These are phyloP conservation scores for Rhizophagus prolifer DNA, from an alignment of 192 early-diverging fungal genomes.

Conservation along the genomic window DNA sequence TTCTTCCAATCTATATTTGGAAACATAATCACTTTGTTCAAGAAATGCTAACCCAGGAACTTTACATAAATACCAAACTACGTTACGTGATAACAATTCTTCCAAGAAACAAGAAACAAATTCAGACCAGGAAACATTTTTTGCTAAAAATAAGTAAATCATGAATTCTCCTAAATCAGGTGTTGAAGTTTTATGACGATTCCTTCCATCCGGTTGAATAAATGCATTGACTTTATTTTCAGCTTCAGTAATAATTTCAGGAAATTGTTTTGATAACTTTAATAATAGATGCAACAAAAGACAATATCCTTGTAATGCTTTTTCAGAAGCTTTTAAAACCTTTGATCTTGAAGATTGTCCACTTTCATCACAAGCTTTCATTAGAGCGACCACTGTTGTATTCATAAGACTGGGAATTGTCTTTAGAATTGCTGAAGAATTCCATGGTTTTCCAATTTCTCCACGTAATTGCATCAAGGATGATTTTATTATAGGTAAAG, in stretches of 20 bases:
- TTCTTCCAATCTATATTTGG: background rate
- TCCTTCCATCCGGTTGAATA: background rate
- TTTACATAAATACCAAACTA: background rate
- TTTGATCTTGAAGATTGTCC: background rate
- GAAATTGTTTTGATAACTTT: background rate
- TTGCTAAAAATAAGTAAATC: background rate
- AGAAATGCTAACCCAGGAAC: background rate
- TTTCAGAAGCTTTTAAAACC: conserved; percentile 9
- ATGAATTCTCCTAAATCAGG: conserved; percentile 6
- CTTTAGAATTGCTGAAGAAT: background rate
- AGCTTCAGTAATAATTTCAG: background rate
- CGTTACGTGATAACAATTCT: conserved; percentile 18
- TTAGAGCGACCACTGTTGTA: conserved; percentile 1
- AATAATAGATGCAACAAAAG: conserved; percentile 9
- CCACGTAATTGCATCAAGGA: background rate
- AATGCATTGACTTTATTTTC: background rate
- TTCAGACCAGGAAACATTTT: background rate
- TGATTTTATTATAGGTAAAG: conserved; percentile 10
- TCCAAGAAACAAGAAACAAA: background rate
- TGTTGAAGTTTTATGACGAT: background rate
- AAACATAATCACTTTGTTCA: background rate
- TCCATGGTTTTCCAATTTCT: background rate
- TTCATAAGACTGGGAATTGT: conserved; percentile 17
- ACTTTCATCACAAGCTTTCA: conserved; percentile 20
- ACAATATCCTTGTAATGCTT: conserved; percentile 24